Conservation (phyloP, 768 basidiomycete genomes). For the Suillus subaureus region DNA sequence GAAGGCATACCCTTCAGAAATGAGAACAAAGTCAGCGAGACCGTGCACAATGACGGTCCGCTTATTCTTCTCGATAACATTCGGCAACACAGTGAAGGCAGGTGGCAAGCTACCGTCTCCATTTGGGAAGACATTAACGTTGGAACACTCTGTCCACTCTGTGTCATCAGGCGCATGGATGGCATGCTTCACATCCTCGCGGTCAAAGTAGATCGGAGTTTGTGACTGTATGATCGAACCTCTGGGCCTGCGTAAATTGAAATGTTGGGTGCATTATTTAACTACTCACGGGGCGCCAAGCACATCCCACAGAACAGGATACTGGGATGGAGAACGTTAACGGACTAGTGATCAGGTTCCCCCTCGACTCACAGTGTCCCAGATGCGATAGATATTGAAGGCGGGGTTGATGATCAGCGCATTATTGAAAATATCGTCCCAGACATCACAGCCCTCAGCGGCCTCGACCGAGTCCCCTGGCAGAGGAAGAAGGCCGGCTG, state of each 20-base stretch:
- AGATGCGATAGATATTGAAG: conserved; percentile 78
- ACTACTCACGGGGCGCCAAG: conserved; percentile 73
- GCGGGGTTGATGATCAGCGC: conserved; percentile 69
- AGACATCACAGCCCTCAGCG: conserved; percentile 63
- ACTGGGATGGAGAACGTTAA: conserved; percentile 30
- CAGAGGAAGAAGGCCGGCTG: conserved; percentile 64
- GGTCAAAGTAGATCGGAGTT: conserved; percentile 71
- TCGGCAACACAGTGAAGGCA: conserved; percentile 66
- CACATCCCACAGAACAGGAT: conserved; percentile 75
- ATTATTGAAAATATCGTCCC: conserved; percentile 64
- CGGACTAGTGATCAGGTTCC: neutral
- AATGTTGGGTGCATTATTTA: neutral
- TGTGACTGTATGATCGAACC: conserved; percentile 60
- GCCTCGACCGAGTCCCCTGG: conserved; percentile 55
- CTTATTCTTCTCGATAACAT: conserved; percentile 74
- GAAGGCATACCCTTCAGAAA: conserved; percentile 62
- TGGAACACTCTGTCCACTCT: conserved; percentile 65
- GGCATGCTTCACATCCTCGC: conserved; percentile 59
- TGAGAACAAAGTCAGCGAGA: conserved; percentile 70
- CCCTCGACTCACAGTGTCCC: conserved; percentile 53
- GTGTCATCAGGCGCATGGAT: conserved; percentile 70
- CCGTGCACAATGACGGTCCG: conserved; percentile 73
- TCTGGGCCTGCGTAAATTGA: conserved; percentile 31
- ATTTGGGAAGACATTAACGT: conserved; percentile 58
- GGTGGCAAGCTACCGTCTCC: conserved; percentile 66